Conservation (phyloP, 75 land plant species). For the Cryptomeria japonica region DNA sequence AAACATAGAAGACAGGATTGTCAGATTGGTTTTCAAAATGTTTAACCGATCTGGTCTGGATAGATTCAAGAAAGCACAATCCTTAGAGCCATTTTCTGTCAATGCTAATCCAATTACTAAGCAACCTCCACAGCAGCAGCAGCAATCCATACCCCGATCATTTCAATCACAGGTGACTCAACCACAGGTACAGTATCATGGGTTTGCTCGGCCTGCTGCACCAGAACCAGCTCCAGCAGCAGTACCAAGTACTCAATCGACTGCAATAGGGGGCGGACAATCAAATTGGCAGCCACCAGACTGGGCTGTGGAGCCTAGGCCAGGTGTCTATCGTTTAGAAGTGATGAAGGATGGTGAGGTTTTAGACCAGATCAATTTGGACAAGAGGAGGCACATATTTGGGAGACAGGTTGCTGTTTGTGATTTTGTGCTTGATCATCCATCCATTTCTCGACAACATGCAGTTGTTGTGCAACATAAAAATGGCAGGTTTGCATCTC, state of each 20-base stretch:
- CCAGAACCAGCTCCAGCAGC: constrained; percentile 24
- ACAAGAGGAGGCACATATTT: constrained; percentile 79
- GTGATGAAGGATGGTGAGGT: constrained; percentile 91
- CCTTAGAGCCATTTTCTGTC: constrained; percentile 88
- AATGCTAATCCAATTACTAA: constrained; percentile 38
- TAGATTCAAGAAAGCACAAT: constrained; percentile 93
- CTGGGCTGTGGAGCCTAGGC: constrained; percentile 93
- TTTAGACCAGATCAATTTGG: constrained; percentile 65
- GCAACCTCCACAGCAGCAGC: constrained; percentile 16
- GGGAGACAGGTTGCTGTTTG: constrained; percentile 82
- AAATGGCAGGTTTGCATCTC: constrained; percentile 79
- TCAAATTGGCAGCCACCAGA: constrained; percentile 99
- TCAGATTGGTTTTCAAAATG: constrained; percentile 20
- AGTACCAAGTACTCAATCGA: constrained; percentile 17
- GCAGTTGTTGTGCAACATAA: constrained; percentile 95
- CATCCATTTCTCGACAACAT: constrained; percentile 95
- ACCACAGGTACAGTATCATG: constrained; percentile 16
- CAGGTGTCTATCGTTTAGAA: constrained; percentile 85
- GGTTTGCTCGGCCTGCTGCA: constrained; percentile 10
- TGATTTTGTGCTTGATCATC: constrained; percentile 96
- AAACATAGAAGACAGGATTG: not conserved
- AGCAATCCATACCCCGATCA: constrained; percentile 4
- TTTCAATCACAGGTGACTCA: constrained; percentile 18
- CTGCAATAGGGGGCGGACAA: constrained; percentile 81
- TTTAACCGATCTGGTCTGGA: constrained; percentile 74